Conservation (phyloP, 257 asterid genomes). For the Rauvolfia tetraphylla region DNA sequence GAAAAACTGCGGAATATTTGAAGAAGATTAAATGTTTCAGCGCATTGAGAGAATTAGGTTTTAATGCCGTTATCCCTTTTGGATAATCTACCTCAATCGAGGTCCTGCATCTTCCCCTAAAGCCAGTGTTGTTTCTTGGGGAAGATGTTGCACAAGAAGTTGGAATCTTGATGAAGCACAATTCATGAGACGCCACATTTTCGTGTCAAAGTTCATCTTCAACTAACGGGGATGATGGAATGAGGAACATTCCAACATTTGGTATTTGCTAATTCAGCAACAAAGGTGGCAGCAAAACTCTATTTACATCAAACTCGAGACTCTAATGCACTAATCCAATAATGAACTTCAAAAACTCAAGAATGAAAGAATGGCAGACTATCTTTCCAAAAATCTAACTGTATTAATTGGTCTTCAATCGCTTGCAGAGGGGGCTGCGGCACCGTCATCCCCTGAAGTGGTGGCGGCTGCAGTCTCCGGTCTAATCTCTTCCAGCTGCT, state of each 20-base stretch:
- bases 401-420: constrained; percentile 25
- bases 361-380: constrained; percentile 68
- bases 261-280: background rate
- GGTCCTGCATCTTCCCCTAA: too few relatives aligned
- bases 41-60: too few relatives aligned
- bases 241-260: constrained; percentile 40
- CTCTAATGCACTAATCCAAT: background rate
- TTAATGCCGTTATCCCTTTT: too few relatives aligned
- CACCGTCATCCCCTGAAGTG: constrained; percentile 58
- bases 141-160: too few relatives aligned
- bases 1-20: too few relatives aligned
- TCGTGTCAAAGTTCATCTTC: background rate
- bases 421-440: constrained; percentile 38
- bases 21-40: too few relatives aligned
- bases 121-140: too few relatives aligned
- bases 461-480: constrained; percentile 44
- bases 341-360: constrained; percentile 24
- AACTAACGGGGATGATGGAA: constrained; percentile 31
- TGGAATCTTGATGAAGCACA: background rate
- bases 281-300: background rate
- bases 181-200: background rate
- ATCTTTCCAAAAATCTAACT: background rate
- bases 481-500: constrained; percentile 84
- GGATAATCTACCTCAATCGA: too few relatives aligned
- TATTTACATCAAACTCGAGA: constrained; percentile 13